A percentile compares a stretch with the other conserved stretches of the same genome.
These are phyloP conservation scores for Umbellularia californica DNA, from an alignment of 164 flowering plant species.

Conservation along the genomic window DNA sequence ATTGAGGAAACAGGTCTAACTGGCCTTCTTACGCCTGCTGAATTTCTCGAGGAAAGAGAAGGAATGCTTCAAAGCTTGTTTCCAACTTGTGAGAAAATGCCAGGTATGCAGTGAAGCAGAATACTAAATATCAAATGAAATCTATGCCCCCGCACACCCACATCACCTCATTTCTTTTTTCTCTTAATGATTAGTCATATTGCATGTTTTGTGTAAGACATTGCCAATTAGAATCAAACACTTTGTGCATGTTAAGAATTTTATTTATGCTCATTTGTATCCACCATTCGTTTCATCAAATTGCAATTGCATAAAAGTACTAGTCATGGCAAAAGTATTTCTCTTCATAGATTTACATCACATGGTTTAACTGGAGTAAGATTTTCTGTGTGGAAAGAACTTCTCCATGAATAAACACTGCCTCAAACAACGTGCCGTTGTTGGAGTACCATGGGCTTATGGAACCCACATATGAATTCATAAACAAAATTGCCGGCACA, in stretches of 20 bases:
- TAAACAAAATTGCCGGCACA: too few relatives aligned
- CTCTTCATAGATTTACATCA: not conserved
- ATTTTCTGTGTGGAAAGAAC: not conserved
- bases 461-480: too few relatives aligned
- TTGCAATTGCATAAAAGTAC: not conserved
- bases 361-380: not conserved
- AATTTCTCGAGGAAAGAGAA: conserved; percentile 81
- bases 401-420: not conserved
- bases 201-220: not conserved
- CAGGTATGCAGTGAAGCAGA: conserved; percentile 41
- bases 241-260: not conserved
- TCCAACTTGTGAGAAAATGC: conserved; percentile 81
- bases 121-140: not conserved
- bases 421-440: not conserved
- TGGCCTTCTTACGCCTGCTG: conserved; percentile 66
- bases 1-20: conserved; percentile 85
- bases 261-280: not conserved
- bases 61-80: conserved; percentile 61
- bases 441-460: too few relatives aligned
- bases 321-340: not conserved
- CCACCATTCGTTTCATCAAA: too few relatives aligned
- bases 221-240: not conserved
- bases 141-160: not conserved
- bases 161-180: too few relatives aligned
- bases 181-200: not conserved